Conservation (phyloP, 768 basidiomycete genomes). For the Dioszegia aurantiaca region DNA sequence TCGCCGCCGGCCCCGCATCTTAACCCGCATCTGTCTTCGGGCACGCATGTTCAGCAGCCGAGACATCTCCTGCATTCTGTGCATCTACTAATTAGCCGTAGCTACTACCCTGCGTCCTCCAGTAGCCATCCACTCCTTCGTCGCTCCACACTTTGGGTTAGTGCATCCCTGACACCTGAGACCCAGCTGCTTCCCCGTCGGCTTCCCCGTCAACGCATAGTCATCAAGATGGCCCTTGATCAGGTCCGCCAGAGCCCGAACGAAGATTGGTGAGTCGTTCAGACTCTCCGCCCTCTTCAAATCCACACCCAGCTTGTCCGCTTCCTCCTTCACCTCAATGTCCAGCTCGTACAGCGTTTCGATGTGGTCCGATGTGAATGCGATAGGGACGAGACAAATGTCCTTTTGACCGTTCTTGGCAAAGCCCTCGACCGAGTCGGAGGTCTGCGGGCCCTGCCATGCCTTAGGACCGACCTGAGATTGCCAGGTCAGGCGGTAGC, state of each 20-base stretch:
- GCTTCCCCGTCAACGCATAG: slow-evolving; percentile 59
- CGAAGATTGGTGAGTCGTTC: slow-evolving; percentile 93
- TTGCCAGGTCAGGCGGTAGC: slow-evolving; percentile 96
- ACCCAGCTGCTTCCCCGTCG: slow-evolving; percentile 72
- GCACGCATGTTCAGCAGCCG: too few relatives aligned
- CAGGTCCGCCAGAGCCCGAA: slow-evolving; percentile 90
- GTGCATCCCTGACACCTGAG: slow-evolving; percentile 93
- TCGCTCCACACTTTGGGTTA: slow-evolving; percentile 77
- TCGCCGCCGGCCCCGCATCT: slow-evolving; percentile 3
- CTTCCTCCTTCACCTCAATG: slow-evolving; percentile 82
- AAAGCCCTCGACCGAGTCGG: slow-evolving; percentile 73
- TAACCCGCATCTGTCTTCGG: neutral
- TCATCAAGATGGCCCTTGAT: slow-evolving; percentile 72
- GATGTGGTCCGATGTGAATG: slow-evolving; percentile 98
- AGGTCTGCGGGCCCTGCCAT: slow-evolving; percentile 98
- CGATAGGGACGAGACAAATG: slow-evolving; percentile 80
- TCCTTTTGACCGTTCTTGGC: slow-evolving; percentile 55
- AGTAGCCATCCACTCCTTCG: slow-evolving; percentile 84
- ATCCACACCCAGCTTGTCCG: slow-evolving; percentile 76
- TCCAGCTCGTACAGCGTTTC: slow-evolving; percentile 97
- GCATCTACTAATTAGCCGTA: neutral
- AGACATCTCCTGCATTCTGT: too few relatives aligned
- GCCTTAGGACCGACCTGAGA: slow-evolving; percentile 93
- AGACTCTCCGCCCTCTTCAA: slow-evolving; percentile 83
- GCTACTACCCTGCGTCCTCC: slow-evolving; percentile 57